Evolutionary conservation across 148 eudicot species (phyloP).

Genomic region (Nepenthes mirabilis): DNA sequence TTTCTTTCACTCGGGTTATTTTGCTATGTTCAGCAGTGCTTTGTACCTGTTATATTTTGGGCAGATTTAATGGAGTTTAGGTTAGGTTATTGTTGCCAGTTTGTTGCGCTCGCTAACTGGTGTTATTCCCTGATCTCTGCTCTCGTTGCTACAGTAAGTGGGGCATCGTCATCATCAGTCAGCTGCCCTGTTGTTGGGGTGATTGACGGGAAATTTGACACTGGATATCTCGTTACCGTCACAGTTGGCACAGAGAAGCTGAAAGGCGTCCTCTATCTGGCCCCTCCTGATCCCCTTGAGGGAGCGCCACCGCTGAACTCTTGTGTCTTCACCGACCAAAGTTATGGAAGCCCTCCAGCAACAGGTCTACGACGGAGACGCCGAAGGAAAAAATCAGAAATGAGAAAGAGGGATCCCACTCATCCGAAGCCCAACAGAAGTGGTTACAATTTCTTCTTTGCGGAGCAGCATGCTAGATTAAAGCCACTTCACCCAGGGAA

Average conservation of each 20-base stretch:
- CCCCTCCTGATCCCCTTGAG: slow-evolving; percentile 12
- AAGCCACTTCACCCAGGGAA: slow-evolving; percentile 66
- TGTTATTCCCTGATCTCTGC: no score
- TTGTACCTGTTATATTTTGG: no score
- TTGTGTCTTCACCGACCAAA: not conserved
- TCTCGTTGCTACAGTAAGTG: not conserved
- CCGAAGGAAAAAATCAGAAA: slow-evolving; percentile 62
- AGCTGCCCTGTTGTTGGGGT: slow-evolving; percentile 54
- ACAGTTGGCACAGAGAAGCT: slow-evolving; percentile 56
- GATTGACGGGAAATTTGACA: slow-evolving; percentile 87
- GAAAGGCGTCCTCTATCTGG: slow-evolving; percentile 72
- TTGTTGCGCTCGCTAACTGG: no score
- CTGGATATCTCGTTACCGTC: slow-evolving; percentile 88
- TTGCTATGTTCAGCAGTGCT: no score
- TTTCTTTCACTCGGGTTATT: no score
- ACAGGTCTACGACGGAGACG: slow-evolving; percentile 40
- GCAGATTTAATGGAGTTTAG: no score
- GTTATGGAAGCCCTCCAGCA: slow-evolving; percentile 4
- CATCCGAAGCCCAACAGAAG: slow-evolving; percentile 94
- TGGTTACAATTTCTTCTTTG: slow-evolving; percentile 88
- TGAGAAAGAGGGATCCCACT: slow-evolving; percentile 72
- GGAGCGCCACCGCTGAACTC: slow-evolving; percentile 8
- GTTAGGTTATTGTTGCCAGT: no score
- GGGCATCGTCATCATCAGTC: not conserved
- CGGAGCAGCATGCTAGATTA: slow-evolving; percentile 81